Base-by-base conservation (phyloP, 495 filamentous ascomycete species). In the Lophiotrema nucula region DNA sequence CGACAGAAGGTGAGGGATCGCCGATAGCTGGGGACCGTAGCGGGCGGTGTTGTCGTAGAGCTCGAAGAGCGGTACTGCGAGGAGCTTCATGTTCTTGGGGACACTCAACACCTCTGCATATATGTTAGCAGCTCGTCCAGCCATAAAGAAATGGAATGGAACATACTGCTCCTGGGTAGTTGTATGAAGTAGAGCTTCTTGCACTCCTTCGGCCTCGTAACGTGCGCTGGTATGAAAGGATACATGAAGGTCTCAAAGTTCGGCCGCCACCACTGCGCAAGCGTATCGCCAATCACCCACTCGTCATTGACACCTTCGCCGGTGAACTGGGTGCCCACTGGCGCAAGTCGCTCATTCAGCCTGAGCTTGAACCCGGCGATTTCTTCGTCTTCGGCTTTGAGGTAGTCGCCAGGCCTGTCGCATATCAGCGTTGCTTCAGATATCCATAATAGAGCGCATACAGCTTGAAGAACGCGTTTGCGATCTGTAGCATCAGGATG, bases 181-280 rank as follows among this genome's bases (percentile, higher is more conserved):
- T 96, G 88, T 47, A 98, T 96, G 52, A 97, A 89, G 71, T 97
- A 98, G 45, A 97, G 78, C 81, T 98, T 98, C 80, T 98, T 98
- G 78, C 92, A 96, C 79, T 98, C 93, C 78, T 97, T 98, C 16
- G 93, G 93, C 38, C 95, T 81, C 8, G 93, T 96, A 54, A 96
- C 88, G 72, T 98, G 93, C 16, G 90, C 88, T 5, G 93, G 93
- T 41, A 96, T 84, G 73, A 95, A 98, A 0, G 93, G 93, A 72
- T 98, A 98, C 93, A 97, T 97, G 78, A 97, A 97, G 0, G 93
- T 98, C 77, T 98, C 93, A 68, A 97, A 96, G 75, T 96, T 97
- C 38, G 93, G 93, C 24, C 93, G 79, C 91, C 91, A 98, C 93
- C 95, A 98, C 75, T 96, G 91, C 33, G 93, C 92, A 43, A 98